A percentile compares a stretch with the other conserved stretches of the same genome.
Evolutionary conservation across 2,329 filamentous ascomycete genomes (phyloP).

Genomic region (Ophiocordyceps camponoti-floridani): DNA sequence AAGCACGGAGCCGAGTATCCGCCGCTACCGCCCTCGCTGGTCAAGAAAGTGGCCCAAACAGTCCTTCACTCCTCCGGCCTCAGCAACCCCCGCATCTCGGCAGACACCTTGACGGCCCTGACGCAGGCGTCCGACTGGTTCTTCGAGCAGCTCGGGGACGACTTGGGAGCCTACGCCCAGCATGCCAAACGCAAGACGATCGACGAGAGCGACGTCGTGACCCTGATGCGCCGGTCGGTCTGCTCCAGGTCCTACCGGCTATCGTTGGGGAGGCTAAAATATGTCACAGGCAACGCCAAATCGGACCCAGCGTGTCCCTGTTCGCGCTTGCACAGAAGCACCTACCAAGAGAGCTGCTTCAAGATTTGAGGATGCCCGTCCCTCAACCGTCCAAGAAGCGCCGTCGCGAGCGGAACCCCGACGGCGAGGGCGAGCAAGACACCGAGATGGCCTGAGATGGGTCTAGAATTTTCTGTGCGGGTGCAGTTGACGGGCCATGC

Average conservation of each 20-base stretch:
- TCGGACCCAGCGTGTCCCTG: constrained; percentile 50
- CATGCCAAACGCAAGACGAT: constrained; percentile 75
- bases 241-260: constrained; percentile 1
- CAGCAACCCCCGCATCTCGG: constrained; percentile 49
- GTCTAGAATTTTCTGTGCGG: constrained; percentile 57
- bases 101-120: constrained; percentile 57
- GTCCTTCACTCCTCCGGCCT: constrained; percentile 50
- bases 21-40: constrained; percentile 51
- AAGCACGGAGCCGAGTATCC: constrained; percentile 60
- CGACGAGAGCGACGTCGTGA: constrained; percentile 66
- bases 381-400: constrained; percentile 31
- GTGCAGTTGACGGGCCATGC: constrained; percentile 54
- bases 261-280: constrained; percentile 8
- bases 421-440: constrained; percentile 14
- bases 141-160: constrained; percentile 73
- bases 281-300: constrained; percentile 54
- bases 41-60: constrained; percentile 56
- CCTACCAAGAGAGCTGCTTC: constrained; percentile 65
- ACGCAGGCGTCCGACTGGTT: constrained; percentile 78
- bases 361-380: constrained; percentile 59
- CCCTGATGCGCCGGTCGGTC: constrained; percentile 66
- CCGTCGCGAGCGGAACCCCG: constrained; percentile 14
- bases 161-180: constrained; percentile 60
- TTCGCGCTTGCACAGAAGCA: constrained; percentile 76
- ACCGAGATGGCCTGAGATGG: constrained; percentile 10